Evolutionary conservation across 2,329 filamentous ascomycete species (phyloP), one percentile per base, ranked within the genome.

Genomic region (Sporothrix variecibatus): DNA sequence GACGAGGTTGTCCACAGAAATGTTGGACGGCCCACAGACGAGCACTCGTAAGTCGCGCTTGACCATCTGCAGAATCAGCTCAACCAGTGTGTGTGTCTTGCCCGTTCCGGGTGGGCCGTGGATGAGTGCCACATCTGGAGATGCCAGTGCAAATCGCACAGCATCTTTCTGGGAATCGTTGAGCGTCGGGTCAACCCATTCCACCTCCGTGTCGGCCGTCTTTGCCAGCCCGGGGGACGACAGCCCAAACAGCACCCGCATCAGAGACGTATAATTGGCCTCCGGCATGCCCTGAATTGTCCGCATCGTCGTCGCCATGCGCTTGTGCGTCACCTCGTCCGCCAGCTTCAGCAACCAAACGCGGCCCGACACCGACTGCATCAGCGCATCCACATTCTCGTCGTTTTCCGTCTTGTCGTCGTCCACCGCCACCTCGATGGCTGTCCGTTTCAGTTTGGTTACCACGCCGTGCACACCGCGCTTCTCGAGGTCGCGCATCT

Each of bases 1-100:
- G 9, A 98, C 95, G 74, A 99, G 97, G 80, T 99, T 99, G 87
- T 99, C 96, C 0, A 99, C 96, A 0, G 94, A 96, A 78, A 99
- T 95, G 81, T 99, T 99, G 40, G 94, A 97, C 0, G 96, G 96
- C 0, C 95, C 96, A 79, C 96, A 98, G n/a, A 98, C 95, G 1
- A 98, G 87, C 12, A 98, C 86, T 1, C 94, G 90, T 72, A 91
- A 87, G 46, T 90, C 88, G 31, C 89, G 89, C 80, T 91, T 91
- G 72, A 97, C 86, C 78, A 98, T 85, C 80, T 99, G 96, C n/a
- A 97, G 86, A 75, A 99, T 97, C 15, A 99, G 86, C 82, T 99
- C 96, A 75, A 99, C 95, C 53, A 99, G 84, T 0, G 96, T 98
- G 81, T 98, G 95, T 0, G 96, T 99, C 82, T 99, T 99, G 68